phyloP scores from a whole-genome alignment of 176 grass and related monocot genomes.

The Urochloa ruziziensis region DNA sequence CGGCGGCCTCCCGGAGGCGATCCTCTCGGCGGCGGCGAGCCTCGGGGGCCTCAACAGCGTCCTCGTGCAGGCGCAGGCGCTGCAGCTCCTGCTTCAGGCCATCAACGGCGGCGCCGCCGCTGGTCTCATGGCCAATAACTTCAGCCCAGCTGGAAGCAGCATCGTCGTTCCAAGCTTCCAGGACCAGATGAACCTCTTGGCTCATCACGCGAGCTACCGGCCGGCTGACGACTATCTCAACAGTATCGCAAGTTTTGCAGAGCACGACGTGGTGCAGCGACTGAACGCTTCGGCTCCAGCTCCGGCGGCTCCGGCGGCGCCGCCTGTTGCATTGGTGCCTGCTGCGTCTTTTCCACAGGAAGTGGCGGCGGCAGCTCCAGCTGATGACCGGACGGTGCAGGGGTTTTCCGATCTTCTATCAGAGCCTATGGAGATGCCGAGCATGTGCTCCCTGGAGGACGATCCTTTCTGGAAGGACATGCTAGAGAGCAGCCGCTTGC shows the following conservation, averaged over 20 bases:
- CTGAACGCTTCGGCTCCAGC: neutral
- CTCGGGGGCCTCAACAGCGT: slow-evolving; percentile 13
- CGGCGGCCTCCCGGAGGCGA: neutral
- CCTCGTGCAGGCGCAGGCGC: slow-evolving; percentile 34
- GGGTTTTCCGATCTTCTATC: slow-evolving; percentile 15
- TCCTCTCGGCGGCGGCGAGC: slow-evolving; percentile 25
- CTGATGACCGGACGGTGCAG: neutral
- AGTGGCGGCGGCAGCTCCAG: neutral
- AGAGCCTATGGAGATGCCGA: slow-evolving; percentile 25
- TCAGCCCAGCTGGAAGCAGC: neutral
- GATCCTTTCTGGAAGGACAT: slow-evolving; percentile 45
- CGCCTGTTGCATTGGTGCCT: neutral
- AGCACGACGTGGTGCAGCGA: neutral
- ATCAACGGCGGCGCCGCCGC: neutral
- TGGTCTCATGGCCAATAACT: slow-evolving; percentile 2
- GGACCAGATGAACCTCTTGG: slow-evolving; percentile 22
- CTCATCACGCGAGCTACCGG: neutral
- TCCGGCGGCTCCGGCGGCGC: neutral
- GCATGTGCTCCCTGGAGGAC: slow-evolving; percentile 31
- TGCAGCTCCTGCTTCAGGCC: slow-evolving; percentile 42
- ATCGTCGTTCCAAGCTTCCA: neutral
- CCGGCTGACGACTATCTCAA: neutral
- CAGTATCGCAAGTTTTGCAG: neutral
- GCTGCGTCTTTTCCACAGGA: neutral
- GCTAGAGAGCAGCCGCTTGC: slow-evolving; percentile 25